Evolutionary conservation across 768 basidiomycete genomes (phyloP).

Genomic region (Cystobasidium tubakii): DNA sequence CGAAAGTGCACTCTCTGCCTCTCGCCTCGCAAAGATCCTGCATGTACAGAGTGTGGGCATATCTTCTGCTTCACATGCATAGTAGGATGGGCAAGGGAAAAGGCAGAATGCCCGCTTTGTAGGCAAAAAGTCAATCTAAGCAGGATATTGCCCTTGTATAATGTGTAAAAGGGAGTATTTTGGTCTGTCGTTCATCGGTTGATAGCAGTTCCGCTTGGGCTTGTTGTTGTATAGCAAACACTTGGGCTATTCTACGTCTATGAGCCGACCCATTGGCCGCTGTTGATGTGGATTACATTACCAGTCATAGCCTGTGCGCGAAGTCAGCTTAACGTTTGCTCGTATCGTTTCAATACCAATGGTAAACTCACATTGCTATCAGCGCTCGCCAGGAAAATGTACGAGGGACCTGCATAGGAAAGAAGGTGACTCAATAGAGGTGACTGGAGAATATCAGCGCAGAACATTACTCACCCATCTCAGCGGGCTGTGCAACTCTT

Average conservation of each 20-base stretch:
- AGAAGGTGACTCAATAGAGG: too few relatives aligned
- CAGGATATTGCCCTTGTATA: neutral
- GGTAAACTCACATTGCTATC: slow-evolving; percentile 19
- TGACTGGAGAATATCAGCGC: neutral
- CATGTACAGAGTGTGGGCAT: slow-evolving; percentile 46
- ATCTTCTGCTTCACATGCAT: slow-evolving; percentile 47
- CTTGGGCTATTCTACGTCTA: neutral
- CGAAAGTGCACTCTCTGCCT: slow-evolving; percentile 45
- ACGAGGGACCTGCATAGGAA: neutral
- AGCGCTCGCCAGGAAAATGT: slow-evolving; percentile 34
- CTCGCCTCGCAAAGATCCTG: slow-evolving; percentile 42
- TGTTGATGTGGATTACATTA: slow-evolving; percentile 15
- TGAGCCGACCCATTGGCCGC: slow-evolving; percentile 30
- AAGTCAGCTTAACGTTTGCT: too few relatives aligned
- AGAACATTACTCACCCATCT: slow-evolving; percentile 24
- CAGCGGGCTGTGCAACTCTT: slow-evolving; percentile 43
- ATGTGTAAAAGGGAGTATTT: neutral
- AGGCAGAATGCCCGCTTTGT: slow-evolving; percentile 36
- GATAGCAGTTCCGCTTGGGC: neutral
- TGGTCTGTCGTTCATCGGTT: neutral
- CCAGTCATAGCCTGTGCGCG: slow-evolving; percentile 5
- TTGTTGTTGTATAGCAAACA: neutral
- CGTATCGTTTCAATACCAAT: too few relatives aligned
- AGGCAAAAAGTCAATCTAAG: neutral
- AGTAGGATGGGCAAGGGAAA: slow-evolving; percentile 46